phyloP scores from a whole-genome alignment of 2,329 filamentous ascomycete species.

The Bipolaris cookei region DNA sequence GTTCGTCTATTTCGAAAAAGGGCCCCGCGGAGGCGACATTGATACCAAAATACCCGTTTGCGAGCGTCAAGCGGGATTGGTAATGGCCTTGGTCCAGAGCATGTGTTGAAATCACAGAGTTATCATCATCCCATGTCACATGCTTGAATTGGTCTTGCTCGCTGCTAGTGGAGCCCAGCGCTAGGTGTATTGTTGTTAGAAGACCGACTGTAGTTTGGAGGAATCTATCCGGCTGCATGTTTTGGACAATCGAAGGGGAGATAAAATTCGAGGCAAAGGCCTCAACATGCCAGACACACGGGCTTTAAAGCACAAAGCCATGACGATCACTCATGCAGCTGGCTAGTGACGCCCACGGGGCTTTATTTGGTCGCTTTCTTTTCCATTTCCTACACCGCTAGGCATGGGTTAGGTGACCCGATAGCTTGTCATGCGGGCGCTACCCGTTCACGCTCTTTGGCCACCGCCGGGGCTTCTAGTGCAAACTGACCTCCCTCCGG shows the following conservation, averaged over 20 bases:
- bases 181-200: conserved; percentile 17
- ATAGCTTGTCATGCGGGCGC: conserved; percentile 9
- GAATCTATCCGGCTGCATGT: conserved; percentile 10
- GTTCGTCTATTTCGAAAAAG: conserved; percentile 64
- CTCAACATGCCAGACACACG: conserved; percentile 3
- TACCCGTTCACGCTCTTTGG: neutral
- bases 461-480: neutral
- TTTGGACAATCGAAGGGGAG: conserved; percentile 5
- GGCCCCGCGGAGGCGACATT: conserved; percentile 68
- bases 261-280: neutral
- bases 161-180: conserved; percentile 22
- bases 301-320: conserved; percentile 16
- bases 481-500: neutral
- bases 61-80: conserved; percentile 61
- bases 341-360: conserved; percentile 4
- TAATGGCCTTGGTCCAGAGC: conserved; percentile 64
- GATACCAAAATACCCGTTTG: conserved; percentile 70
- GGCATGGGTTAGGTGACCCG: conserved; percentile 5
- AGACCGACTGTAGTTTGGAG: conserved; percentile 16
- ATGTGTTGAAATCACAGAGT: conserved; percentile 63
- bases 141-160: conserved; percentile 41
- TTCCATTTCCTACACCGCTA: conserved; percentile 19
- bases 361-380: conserved; percentile 9
- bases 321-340: conserved; percentile 10
- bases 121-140: conserved; percentile 65